phyloP scores from a whole-genome alignment of 495 filamentous ascomycete species.

The Diplogelasinospora grovesii region DNA sequence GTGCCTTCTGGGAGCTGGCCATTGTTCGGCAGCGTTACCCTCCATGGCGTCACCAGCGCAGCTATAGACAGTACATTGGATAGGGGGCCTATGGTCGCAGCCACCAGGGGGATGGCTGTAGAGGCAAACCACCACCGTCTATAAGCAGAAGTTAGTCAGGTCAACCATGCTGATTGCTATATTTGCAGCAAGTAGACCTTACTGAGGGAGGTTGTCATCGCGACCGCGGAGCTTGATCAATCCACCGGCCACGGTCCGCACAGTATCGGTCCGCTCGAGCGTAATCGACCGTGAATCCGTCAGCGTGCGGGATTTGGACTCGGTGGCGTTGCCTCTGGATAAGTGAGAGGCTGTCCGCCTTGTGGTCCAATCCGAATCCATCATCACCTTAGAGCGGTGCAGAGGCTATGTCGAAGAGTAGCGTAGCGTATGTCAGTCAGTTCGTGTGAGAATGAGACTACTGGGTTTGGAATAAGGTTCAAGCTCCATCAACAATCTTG shows the following conservation, averaged over 20 bases:
- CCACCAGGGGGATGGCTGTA: constrained; percentile 67
- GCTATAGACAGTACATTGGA: constrained; percentile 74
- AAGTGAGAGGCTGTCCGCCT: too few species aligned
- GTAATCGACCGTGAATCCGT: too few species aligned
- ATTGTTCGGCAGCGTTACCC: constrained; percentile 33
- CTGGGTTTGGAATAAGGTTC: too few species aligned
- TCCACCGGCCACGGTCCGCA: constrained; percentile 9
- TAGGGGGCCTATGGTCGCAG: constrained; percentile 63
- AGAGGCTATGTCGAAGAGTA: too few species aligned
- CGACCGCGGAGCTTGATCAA: constrained; percentile 26
- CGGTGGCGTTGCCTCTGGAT: too few species aligned
- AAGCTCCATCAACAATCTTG: too few species aligned
- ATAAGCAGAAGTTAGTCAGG: background rate
- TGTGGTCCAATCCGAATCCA: too few species aligned
- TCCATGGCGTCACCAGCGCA: constrained; percentile 62
- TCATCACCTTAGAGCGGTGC: too few species aligned
- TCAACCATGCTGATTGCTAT: background rate
- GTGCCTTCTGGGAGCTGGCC: constrained; percentile 35
- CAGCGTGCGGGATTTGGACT: too few species aligned
- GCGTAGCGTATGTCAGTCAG: too few species aligned
- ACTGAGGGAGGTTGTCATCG: constrained; percentile 34
- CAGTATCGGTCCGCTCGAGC: constrained; percentile 1
- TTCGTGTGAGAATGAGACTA: too few species aligned
- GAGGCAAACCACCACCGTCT: constrained; percentile 69
- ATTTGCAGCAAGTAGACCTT: too few species aligned